Conservation (phyloP, 176 grass and related monocot species). For the Hordeum vulgare region MorexV3_pseudomolecules_assembly NC_058523.1:515214179-515214678, state of each 20-base stretch:
- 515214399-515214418: too few species aligned
- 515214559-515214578: too few species aligned
- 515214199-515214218: slow-evolving; percentile 45
- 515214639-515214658: background rate
- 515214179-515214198: slow-evolving; percentile 21
- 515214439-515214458: background rate
- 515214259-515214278: slow-evolving; percentile 74
- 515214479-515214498: background rate
- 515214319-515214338: slow-evolving; percentile 69
- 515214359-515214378: slow-evolving; percentile 27
- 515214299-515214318: slow-evolving; percentile 79
- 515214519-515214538: background rate
- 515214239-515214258: slow-evolving; percentile 72
- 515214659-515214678: background rate
- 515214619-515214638: background rate
- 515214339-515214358: slow-evolving; percentile 5
- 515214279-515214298: slow-evolving; percentile 60
- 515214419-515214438: background rate
- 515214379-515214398: background rate
- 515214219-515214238: slow-evolving; percentile 67
- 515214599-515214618: too few species aligned
- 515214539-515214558: background rate
- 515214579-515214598: too few species aligned
- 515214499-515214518: background rate
- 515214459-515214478: background rate